phyloP scores from a whole-genome alignment of 2,329 filamentous ascomycete genomes.

The Ophiosphaerella herpotricha region DNA sequence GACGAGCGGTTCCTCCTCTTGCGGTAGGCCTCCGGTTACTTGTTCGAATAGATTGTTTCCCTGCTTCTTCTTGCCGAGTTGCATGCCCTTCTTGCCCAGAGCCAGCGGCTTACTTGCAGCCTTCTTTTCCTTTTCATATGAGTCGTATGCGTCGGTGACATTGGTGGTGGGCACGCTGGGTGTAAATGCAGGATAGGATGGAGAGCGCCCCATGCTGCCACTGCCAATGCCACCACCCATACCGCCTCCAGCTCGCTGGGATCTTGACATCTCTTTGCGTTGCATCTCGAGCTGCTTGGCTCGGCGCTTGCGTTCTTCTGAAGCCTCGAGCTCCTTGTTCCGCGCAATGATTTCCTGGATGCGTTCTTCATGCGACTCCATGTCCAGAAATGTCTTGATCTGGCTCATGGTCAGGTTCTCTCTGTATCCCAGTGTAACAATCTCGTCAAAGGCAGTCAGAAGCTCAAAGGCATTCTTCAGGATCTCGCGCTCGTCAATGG shows the following conservation, averaged over 20 bases:
- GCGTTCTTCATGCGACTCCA: slow-evolving; percentile 98
- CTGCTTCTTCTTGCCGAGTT: slow-evolving; percentile 98
- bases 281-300: slow-evolving; percentile 99
- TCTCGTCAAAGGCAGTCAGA: slow-evolving; percentile 93
- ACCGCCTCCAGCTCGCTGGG: slow-evolving; percentile 57
- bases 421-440: slow-evolving; percentile 92
- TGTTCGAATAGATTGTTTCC: slow-evolving; percentile 97
- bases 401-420: slow-evolving; percentile 96
- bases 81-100: slow-evolving; percentile 95
- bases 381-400: slow-evolving; percentile 98
- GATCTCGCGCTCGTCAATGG: slow-evolving; percentile 93
- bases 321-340: slow-evolving; percentile 99
- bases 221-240: slow-evolving; percentile 37
- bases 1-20: slow-evolving; percentile 81
- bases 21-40: slow-evolving; percentile 88
- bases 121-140: slow-evolving; percentile 98
- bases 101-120: slow-evolving; percentile 75
- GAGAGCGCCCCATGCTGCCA: slow-evolving; percentile 66
- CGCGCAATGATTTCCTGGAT: slow-evolving; percentile 76
- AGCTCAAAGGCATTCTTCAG: slow-evolving; percentile 93
- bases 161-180: slow-evolving; percentile 71
- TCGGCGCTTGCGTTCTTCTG: slow-evolving; percentile 96
- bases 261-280: slow-evolving; percentile 90
- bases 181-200: slow-evolving; percentile 87
- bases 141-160: slow-evolving; percentile 83